Conservation (phyloP, 768 basidiomycete genomes). For the Hericium erinaceus region DNA sequence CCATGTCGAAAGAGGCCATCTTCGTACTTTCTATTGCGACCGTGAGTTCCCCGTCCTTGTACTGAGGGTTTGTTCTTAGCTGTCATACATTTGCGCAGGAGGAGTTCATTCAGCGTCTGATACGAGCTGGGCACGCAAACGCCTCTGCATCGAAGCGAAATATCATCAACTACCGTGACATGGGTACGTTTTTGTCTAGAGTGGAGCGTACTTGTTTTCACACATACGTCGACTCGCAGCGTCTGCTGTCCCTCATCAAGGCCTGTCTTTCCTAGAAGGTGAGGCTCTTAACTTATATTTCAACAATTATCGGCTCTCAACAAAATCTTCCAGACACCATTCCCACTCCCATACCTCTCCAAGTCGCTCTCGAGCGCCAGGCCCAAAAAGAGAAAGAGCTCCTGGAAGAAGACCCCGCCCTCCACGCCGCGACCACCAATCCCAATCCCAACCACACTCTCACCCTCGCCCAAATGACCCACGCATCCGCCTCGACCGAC, state of each 20-base stretch:
- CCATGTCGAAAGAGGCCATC: slow-evolving; percentile 16
- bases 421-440: slow-evolving; percentile 1
- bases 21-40: slow-evolving; percentile 14
- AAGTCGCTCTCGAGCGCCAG: slow-evolving; percentile 7
- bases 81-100: slow-evolving; percentile 11
- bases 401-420: slow-evolving; percentile 13
- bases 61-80: background rate
- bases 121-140: slow-evolving; percentile 8
- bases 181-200: slow-evolving; percentile 6
- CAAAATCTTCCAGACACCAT: slow-evolving; percentile 6
- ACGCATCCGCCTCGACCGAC: background rate
- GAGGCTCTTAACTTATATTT: background rate
- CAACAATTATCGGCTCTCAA: background rate
- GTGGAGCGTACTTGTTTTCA: too few species aligned
- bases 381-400: slow-evolving; percentile 11
- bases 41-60: background rate
- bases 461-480: background rate
- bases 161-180: slow-evolving; percentile 12
- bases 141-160: slow-evolving; percentile 6
- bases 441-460: background rate
- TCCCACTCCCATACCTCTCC: slow-evolving; percentile 10
- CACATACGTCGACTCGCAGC: too few species aligned
- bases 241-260: background rate
- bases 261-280: too few species aligned
- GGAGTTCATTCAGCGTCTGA: slow-evolving; percentile 14